These are phyloP conservation scores for Sporothrix luriei DNA, from an alignment of 2,329 filamentous ascomycete genomes.

Conservation along the genomic window DNA sequence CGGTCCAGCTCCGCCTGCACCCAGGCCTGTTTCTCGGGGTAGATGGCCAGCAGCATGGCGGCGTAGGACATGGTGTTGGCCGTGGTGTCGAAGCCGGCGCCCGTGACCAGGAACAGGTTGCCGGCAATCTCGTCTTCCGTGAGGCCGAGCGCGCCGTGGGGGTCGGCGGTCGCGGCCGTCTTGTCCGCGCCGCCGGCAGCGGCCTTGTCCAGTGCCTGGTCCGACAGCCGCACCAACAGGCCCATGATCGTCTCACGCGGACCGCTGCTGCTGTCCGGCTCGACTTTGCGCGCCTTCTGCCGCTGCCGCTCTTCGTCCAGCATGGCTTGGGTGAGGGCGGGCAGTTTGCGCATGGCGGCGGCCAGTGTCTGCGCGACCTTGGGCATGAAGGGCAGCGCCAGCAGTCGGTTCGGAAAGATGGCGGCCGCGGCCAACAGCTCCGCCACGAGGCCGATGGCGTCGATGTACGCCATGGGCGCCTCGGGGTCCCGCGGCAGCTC, in stretches of 20 bases:
- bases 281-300: not conserved
- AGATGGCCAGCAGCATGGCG: slow-evolving; percentile 51
- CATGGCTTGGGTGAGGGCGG: slow-evolving; percentile 40
- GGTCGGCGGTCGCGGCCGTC: not conserved
- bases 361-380: slow-evolving; percentile 38
- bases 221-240: slow-evolving; percentile 40
- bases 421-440: slow-evolving; percentile 41
- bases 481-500: slow-evolving; percentile 34
- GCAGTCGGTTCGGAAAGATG: slow-evolving; percentile 39
- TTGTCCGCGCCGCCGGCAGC: slow-evolving; percentile 27
- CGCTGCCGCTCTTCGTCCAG: slow-evolving; percentile 39
- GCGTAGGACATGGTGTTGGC: slow-evolving; percentile 48
- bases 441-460: slow-evolving; percentile 41
- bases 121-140: slow-evolving; percentile 41
- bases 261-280: not conserved
- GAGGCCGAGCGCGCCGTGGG: slow-evolving; percentile 10
- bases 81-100: slow-evolving; percentile 54
- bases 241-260: slow-evolving; percentile 40
- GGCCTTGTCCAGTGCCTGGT: slow-evolving; percentile 30
- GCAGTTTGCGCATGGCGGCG: slow-evolving; percentile 39
- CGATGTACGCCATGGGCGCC: slow-evolving; percentile 40
- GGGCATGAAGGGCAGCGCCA: slow-evolving; percentile 40
- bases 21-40: slow-evolving; percentile 31
- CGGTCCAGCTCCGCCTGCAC: slow-evolving; percentile 36
- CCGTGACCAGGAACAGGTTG: slow-evolving; percentile 54